A percentile compares a stretch with the other conserved stretches of the same genome.
These are phyloP conservation scores for Xanthoconium separans DNA, from an alignment of 1,284 basidiomycete species.

Conservation along the genomic window DNA sequence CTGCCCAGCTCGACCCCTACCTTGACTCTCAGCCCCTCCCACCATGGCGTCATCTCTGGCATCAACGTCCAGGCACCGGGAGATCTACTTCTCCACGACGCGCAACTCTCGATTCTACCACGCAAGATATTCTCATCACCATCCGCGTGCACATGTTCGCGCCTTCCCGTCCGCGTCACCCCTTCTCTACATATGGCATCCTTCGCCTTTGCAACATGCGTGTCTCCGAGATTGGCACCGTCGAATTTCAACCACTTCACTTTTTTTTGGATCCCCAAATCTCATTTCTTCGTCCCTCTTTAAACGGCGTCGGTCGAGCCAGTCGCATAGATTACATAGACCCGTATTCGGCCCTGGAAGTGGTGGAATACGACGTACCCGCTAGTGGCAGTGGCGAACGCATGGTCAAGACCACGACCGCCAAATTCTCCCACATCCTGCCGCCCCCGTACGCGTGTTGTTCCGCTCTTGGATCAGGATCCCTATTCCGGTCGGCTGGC, in stretches of 20 bases:
- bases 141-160: too few species aligned
- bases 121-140: too few species aligned
- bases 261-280: neutral
- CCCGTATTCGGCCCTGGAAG: neutral
- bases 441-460: neutral
- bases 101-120: too few species aligned
- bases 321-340: neutral
- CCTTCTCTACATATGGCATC: neutral
- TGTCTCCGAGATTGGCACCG: neutral
- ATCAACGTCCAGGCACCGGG: too few species aligned
- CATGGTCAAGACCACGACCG: neutral
- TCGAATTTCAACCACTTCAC: neutral
- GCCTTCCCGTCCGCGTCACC: too few species aligned
- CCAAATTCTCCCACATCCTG: too few species aligned
- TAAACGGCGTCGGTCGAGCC: neutral
- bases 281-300: neutral
- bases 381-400: neutral
- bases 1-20: too few species aligned
- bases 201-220: conserved; percentile 34
- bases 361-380: neutral
- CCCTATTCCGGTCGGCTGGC: neutral
- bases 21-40: too few species aligned
- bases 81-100: too few species aligned
- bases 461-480: neutral
- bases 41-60: too few species aligned